These are phyloP conservation scores for Collybia sordida DNA, from an alignment of 768 basidiomycete species.

Conservation along the genomic window DNA sequence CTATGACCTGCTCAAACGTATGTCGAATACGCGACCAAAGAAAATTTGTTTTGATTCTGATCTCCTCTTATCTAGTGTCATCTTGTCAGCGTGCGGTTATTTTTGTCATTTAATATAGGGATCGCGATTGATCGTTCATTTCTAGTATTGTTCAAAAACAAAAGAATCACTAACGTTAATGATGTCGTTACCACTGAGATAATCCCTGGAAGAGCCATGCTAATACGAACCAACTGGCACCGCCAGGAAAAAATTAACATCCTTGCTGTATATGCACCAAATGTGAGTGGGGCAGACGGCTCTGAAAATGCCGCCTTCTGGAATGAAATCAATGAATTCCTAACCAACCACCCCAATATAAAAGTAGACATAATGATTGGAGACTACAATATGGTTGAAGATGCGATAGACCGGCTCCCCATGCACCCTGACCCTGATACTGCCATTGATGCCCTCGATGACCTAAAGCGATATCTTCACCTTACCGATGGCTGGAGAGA, in stretches of 20 bases:
- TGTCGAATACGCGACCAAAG: background rate
- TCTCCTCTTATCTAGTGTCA: slow-evolving; percentile 8
- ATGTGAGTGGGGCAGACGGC: slow-evolving; percentile 7
- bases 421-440: background rate
- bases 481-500: slow-evolving; percentile 33
- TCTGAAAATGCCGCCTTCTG: slow-evolving; percentile 25
- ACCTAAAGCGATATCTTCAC: slow-evolving; percentile 15
- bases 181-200: slow-evolving; percentile 11
- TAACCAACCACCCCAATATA: slow-evolving; percentile 5
- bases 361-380: slow-evolving; percentile 34
- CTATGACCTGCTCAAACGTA: slow-evolving; percentile 28
- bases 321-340: slow-evolving; percentile 7
- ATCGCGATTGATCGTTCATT: background rate
- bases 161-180: slow-evolving; percentile 15
- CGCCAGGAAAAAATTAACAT: slow-evolving; percentile 16
- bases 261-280: slow-evolving; percentile 36
- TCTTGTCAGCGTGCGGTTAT: slow-evolving; percentile 9
- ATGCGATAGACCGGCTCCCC: slow-evolving; percentile 33
- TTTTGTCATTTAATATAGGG: background rate
- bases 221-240: slow-evolving; percentile 17
- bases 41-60: too few species aligned
- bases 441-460: slow-evolving; percentile 7
- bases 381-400: slow-evolving; percentile 41
- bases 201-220: slow-evolving; percentile 25
- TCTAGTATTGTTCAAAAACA: slow-evolving; percentile 24